Base-by-base conservation (phyloP, 2,329 filamentous ascomycete genomes). In the Colletotrichum sansevieriae region DNA sequence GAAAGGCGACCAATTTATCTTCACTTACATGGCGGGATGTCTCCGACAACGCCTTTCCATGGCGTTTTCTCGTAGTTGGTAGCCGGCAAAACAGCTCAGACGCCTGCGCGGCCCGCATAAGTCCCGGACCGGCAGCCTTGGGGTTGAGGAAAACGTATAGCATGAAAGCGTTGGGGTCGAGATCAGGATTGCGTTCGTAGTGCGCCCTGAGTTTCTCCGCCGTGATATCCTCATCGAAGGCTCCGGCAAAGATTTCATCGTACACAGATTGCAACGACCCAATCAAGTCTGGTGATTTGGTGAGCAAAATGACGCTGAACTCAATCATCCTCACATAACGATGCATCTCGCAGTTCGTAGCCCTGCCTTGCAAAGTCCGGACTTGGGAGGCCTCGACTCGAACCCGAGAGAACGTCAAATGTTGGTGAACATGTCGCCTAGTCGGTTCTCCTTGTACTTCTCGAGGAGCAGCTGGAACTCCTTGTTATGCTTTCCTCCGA, bases 401-500 rank as follows among this genome's bases (percentile, higher is more conserved):
- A 18, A 8, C 39, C 18, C 12, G 12, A 57, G 54, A 44, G 54
- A 57, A 29, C 8, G n/a, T 29, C 18, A 44, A 2, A 43, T 12
- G 12, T 46, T 52, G n/a, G 35, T 22, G 13, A 64, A 59, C 10
- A 15, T 57, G 46, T 58, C 57, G 33, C 37, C 13, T 11, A 51
- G 43, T 18, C n/a, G 67, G 22, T 68, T 68, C 47, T 64, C 46
- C 15, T 54, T 64, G 39, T 62, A 61, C 11, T 56, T 47, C n/a
- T 64, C 33, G 2, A 68, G 37, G 15, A 68, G 25, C 18, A 60
- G 46, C 46, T 64, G 12, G 43, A 68, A 68, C 54, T 67, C 59
- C 59, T 59, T 49, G 54, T 39, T 51, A 35, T 70, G 37, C 1
- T 60, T 54, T 12, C 20, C 29, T 44, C 54, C 52, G 25, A 70